phyloP scores from a whole-genome alignment of 495 filamentous ascomycete species.

The Thermochaetoides thermophila region DNA sequence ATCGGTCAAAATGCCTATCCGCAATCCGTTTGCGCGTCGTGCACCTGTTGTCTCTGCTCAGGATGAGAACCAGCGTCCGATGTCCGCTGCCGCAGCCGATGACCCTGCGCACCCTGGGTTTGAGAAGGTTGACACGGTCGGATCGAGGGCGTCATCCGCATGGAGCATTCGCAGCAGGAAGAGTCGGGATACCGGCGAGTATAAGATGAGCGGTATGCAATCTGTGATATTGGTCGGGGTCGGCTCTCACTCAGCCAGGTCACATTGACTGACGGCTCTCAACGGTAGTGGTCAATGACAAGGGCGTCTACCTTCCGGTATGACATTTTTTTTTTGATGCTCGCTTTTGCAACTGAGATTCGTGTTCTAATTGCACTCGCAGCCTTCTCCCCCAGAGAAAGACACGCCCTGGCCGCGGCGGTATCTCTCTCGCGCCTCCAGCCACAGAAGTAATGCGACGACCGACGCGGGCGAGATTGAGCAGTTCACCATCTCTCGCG shows the following conservation, averaged over 20 bases:
- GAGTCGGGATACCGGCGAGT: constrained; percentile 50
- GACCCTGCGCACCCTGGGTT: constrained; percentile 28
- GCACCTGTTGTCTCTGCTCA: constrained; percentile 30
- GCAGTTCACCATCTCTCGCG: constrained; percentile 90
- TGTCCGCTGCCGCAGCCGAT: constrained; percentile 12
- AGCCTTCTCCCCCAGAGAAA: constrained; percentile 87
- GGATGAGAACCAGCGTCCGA: constrained; percentile 41
- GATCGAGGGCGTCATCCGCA: constrained; percentile 41
- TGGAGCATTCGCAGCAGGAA: constrained; percentile 45
- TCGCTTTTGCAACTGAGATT: not conserved
- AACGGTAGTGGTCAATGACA: constrained; percentile 96
- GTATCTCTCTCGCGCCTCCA: constrained; percentile 53
- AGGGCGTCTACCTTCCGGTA: constrained; percentile 92
- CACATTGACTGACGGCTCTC: too few species aligned
- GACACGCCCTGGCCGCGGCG: constrained; percentile 70
- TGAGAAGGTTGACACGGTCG: constrained; percentile 39
- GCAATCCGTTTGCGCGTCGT: constrained; percentile 56
- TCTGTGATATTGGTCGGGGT: not conserved
- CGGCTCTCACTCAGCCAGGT: too few species aligned
- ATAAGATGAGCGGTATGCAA: constrained; percentile 65
- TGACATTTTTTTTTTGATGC: constrained; percentile 8
- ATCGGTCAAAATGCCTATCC: constrained; percentile 64
- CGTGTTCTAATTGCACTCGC: constrained; percentile 1
- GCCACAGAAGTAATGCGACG: constrained; percentile 49
- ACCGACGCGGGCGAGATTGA: constrained; percentile 50